phyloP scores from a whole-genome alignment of 345 rosid genomes.

The Salix koriyanagi region DNA sequence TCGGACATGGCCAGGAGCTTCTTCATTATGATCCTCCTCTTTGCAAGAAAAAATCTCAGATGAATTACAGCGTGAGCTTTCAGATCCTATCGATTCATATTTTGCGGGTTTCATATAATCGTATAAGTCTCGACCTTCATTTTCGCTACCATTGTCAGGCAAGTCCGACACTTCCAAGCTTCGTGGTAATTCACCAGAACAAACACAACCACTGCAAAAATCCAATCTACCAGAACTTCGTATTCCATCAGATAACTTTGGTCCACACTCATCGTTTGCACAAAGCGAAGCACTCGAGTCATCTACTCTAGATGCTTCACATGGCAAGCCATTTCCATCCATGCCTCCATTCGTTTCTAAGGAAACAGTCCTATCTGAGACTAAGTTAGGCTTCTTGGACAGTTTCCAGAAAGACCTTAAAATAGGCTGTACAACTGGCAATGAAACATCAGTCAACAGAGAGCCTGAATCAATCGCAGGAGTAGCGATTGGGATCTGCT shows the following conservation, averaged over 20 bases:
- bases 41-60: conserved; percentile 34
- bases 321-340: neutral
- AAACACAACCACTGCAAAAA: conserved; percentile 19
- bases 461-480: conserved; percentile 34
- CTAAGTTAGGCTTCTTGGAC: conserved; percentile 17
- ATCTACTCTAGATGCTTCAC: conserved; percentile 29
- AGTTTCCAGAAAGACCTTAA: conserved; percentile 28
- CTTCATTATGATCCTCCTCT: conserved; percentile 32
- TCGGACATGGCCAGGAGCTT: conserved; percentile 29
- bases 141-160: conserved; percentile 8
- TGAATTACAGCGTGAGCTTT: conserved; percentile 27
- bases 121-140: conserved; percentile 14
- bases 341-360: conserved; percentile 6
- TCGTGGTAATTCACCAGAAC: conserved; percentile 12
- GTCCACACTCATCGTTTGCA: neutral
- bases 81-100: conserved; percentile 26
- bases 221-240: conserved; percentile 15
- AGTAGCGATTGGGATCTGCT: conserved; percentile 57
- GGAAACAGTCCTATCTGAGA: conserved; percentile 1
- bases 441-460: conserved; percentile 19
- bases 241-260: neutral
- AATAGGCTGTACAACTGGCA: conserved; percentile 63
- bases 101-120: conserved; percentile 28
- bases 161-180: conserved; percentile 11
- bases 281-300: conserved; percentile 13